Evolutionary conservation across 2,329 filamentous ascomycete genomes (phyloP).

Genomic region (Aureobasidium vineae): DNA sequence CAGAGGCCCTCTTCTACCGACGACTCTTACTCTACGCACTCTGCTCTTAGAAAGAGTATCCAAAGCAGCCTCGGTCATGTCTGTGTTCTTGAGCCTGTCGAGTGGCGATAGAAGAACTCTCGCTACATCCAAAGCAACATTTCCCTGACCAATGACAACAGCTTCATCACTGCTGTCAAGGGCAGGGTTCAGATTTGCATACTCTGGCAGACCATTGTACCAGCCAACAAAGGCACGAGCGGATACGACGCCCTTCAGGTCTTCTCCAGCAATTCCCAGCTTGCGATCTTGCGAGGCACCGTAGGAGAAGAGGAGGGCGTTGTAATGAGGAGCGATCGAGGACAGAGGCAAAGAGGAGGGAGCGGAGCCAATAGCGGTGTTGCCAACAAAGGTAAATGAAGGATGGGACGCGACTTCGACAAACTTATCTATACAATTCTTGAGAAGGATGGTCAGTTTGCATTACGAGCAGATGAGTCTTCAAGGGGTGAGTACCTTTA

Average conservation of each 20-base stretch:
- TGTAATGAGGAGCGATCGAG: slow-evolving; percentile 75
- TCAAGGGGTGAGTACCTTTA: slow-evolving; percentile 65
- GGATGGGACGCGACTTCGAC: slow-evolving; percentile 79
- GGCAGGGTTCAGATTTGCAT: slow-evolving; percentile 68
- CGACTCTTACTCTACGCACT: slow-evolving; percentile 77
- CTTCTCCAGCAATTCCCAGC: slow-evolving; percentile 77
- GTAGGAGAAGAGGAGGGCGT: slow-evolving; percentile 89
- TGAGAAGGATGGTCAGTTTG: slow-evolving; percentile 40
- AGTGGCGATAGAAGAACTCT: slow-evolving; percentile 78
- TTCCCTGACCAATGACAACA: slow-evolving; percentile 89
- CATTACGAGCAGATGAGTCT: not conserved
- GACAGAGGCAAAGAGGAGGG: slow-evolving; percentile 58
- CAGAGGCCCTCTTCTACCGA: slow-evolving; percentile 79
- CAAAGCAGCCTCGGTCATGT: slow-evolving; percentile 84
- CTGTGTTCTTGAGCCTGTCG: slow-evolving; percentile 71
- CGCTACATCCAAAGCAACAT: slow-evolving; percentile 92
- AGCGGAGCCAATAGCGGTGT: slow-evolving; percentile 71
- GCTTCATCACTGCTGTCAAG: slow-evolving; percentile 75
- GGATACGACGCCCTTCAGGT: slow-evolving; percentile 74
- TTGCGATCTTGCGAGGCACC: slow-evolving; percentile 81
- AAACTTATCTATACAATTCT: slow-evolving; percentile 96
- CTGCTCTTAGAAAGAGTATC: slow-evolving; percentile 69
- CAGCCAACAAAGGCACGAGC: slow-evolving; percentile 94
- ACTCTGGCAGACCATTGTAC: slow-evolving; percentile 95
- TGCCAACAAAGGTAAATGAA: slow-evolving; percentile 87